Base-by-base conservation (phyloP, 2,329 filamentous ascomycete genomes). In the Magnaporthiopsis incrustans region DNA sequence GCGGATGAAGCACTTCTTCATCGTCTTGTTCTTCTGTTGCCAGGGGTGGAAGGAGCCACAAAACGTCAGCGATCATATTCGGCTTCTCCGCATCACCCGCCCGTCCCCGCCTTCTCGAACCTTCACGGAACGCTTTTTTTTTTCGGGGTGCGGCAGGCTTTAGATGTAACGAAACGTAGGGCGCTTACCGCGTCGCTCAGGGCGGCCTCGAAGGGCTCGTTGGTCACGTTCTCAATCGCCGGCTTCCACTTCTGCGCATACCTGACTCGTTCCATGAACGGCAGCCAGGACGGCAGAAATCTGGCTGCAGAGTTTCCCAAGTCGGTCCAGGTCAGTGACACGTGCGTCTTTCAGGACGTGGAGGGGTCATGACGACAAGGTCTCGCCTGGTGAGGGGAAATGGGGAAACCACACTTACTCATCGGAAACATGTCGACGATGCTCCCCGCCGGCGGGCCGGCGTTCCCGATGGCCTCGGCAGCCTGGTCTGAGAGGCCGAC, bases 221-320 rank as follows among this genome's bases (percentile, higher is more conserved):
- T 44, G 14, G 77, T 67, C 27, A 78, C 64, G 3, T 69, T 61
- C 22, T 15, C 27, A 25, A 66, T 64, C 25, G 63, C 59, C 38
- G 44, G 59, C 14, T 38, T n/a, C 63, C 56, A 62, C 25, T 58
- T 59, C 7, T 57, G 35, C 12, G 65, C 64, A 27, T 63, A 63
- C 25, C 50, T 59, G 3, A 66, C 57, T 15, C 59, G 27, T 22
- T 57, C 53, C 58, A 60, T 62, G 27, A 65, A 64, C 3, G 60
- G 60, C 6, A 66, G 65, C 65, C 65, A 66, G n/a, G 33, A 32
- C 25, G 65, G 65, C 7, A 66, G 32, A 57, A 62, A 32, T 14
- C 65, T 63, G 7, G 60, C 64, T 65, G 27, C 30, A 56, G 30
- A 15, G 22, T 30, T 30, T 18, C 44, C 57, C 12, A 26, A 44